Evolutionary conservation across 208 protist genomes (phyloP), one percentile per base, ranked within the genome.

Genomic region (Lotmaria passim): DNA sequence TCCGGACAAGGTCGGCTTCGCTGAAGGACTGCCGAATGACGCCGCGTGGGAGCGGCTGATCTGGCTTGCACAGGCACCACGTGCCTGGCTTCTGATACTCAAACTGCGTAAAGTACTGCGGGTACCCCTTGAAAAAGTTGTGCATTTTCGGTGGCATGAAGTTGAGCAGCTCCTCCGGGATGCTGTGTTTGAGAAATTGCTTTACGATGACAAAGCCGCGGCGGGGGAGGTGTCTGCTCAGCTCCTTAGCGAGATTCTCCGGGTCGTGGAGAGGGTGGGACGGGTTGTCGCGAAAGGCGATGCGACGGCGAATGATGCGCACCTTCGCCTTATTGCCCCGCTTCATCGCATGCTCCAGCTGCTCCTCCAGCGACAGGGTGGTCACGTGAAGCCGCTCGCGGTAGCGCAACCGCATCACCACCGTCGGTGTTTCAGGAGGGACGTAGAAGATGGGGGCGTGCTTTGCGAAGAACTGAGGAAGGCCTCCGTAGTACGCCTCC

Each of bases 191-290:
- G 19, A 95, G 48, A 38, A 97, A 94, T 11, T 30, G 57, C 60
- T 88, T 89, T 8, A 94, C 55, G 24, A 70, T 53, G 10, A 92
- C 81, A 50, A 91, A 89, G 24, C 93, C 90, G 30, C 78, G 84
- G 11, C 78, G 80, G 10, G 93, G 93, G 19, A 97, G 79, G 57
- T 91, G 81, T 26, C 84, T 85, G 52, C 75, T 77, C 19, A 97
- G 58, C 75, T 95, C 89, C 38, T 84, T 86, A 10, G 88, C 90
- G n/a, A 97, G 81, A 63, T 95, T 95, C 52, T 94, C 93, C 8
- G 86, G 93, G 73, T 97, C 93, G 69, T 91, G 89, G 57, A 97
- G 84, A 15, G 93, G 88, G 73, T 95, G 85, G 1, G 84, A 83
- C 3, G 93, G 90, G 76, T 93, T 84, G 64, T 94, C 86, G 43